Evolutionary conservation across 768 basidiomycete genomes (phyloP).

Genomic region (Artomyces pyxidatus): DNA sequence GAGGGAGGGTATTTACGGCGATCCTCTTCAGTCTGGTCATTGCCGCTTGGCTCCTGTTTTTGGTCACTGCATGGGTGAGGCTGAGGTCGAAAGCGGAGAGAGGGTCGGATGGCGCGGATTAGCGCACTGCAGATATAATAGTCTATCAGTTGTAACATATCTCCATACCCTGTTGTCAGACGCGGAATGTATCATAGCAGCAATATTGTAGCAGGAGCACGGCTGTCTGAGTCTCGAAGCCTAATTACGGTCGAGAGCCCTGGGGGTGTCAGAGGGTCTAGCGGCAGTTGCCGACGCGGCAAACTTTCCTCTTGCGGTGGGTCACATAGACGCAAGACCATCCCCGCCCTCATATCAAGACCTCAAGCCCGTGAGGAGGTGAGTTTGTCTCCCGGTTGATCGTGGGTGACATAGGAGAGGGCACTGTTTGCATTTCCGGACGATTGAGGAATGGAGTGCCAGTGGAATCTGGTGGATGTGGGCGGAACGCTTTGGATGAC

Average conservation of each 20-base stretch:
- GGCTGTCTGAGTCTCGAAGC: too few relatives aligned
- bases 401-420: conserved; percentile 9
- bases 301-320: too few relatives aligned
- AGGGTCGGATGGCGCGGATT: conserved; percentile 4
- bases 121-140: conserved; percentile 1
- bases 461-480: conserved; percentile 23
- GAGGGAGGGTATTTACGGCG: conserved; percentile 44
- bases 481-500: conserved; percentile 5
- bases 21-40: conserved; percentile 36
- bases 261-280: background rate
- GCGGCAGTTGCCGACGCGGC: background rate
- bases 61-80: conserved; percentile 51
- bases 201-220: background rate
- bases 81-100: conserved; percentile 38
- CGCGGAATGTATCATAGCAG: too few relatives aligned
- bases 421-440: background rate
- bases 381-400: conserved; percentile 13
- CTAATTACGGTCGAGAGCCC: too few relatives aligned
- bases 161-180: conserved; percentile 15
- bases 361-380: conserved; percentile 25
- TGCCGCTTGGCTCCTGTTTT: conserved; percentile 55
- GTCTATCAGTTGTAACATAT: conserved; percentile 16
- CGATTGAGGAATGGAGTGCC: conserved; percentile 4
- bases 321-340: too few relatives aligned
- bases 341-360: conserved; percentile 19